Conservation (phyloP, 176 grass and related monocot genomes). For the Thalia dealbata region DNA sequence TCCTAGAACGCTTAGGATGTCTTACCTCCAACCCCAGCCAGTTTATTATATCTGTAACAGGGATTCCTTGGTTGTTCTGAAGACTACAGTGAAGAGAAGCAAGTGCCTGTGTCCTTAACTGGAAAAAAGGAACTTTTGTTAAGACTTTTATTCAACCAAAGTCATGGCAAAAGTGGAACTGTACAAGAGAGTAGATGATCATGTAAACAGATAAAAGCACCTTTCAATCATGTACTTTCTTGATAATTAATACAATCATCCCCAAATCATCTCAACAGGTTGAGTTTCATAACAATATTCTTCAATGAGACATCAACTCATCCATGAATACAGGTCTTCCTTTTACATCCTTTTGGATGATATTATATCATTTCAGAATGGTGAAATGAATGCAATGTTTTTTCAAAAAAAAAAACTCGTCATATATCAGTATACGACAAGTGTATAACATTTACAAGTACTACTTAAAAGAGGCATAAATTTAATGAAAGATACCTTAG, state of each 20-base stretch:
- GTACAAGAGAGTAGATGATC: constrained; percentile 4
- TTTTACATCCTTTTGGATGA: too few relatives aligned
- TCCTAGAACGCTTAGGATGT: constrained; percentile 22
- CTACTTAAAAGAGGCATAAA: neutral
- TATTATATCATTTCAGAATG: too few relatives aligned
- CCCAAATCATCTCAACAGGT: neutral
- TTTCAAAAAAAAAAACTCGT: too few relatives aligned
- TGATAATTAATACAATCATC: neutral
- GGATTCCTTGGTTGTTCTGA: constrained; percentile 80
- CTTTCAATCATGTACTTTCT: too few relatives aligned
- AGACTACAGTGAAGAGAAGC: constrained; percentile 78
- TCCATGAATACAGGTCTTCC: neutral
- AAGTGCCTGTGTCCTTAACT: constrained; percentile 86
- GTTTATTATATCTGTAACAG: constrained; percentile 51
- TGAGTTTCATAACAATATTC: neutral
- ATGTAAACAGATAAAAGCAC: too few relatives aligned
- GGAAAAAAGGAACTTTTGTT: constrained; percentile 23
- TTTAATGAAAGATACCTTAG: constrained; percentile 40
- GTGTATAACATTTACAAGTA: neutral
- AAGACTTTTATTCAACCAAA: constrained; percentile 23
- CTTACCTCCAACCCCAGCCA: constrained; percentile 85
- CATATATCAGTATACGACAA: too few relatives aligned
- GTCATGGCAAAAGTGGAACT: constrained; percentile 12
- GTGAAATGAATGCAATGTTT: too few relatives aligned
- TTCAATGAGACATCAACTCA: neutral